Evolutionary conservation across 441 rosid genomes (phyloP).

Genomic region (Populus hybrid): DNA sequence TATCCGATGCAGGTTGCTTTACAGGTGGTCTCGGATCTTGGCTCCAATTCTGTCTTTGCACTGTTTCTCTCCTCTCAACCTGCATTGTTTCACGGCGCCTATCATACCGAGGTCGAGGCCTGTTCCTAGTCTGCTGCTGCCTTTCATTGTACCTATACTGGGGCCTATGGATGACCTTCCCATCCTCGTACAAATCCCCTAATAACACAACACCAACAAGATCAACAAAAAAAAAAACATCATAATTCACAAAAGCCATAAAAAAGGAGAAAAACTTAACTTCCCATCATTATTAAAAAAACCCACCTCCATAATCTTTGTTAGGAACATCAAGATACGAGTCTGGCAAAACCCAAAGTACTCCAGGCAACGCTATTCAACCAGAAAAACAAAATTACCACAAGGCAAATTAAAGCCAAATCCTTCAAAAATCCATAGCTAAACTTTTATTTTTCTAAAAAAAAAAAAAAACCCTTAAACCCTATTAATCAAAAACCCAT

Average conservation of each 20-base stretch:
- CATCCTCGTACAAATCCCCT: slow-evolving; percentile 86
- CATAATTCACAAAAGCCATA: background rate
- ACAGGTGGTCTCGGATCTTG: slow-evolving; percentile 18
- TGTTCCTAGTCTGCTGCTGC: slow-evolving; percentile 45
- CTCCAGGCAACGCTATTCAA: slow-evolving; percentile 69
- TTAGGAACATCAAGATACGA: slow-evolving; percentile 93
- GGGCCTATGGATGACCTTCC: slow-evolving; percentile 88
- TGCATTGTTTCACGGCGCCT: slow-evolving; percentile 70
- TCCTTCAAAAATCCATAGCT: slow-evolving; percentile 3
- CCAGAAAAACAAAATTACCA: slow-evolving; percentile 18
- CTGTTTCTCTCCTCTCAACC: slow-evolving; percentile 65
- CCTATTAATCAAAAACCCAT: background rate
- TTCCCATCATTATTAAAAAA: background rate
- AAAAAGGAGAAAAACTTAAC: background rate
- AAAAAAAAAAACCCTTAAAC: background rate
- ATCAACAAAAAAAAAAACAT: background rate
- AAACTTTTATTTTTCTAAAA: background rate
- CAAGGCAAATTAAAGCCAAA: background rate
- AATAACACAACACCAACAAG: slow-evolving; percentile 12
- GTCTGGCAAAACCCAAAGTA: slow-evolving; percentile 95
- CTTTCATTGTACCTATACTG: slow-evolving; percentile 63
- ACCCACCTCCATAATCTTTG: slow-evolving; percentile 94
- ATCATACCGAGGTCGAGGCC: slow-evolving; percentile 70
- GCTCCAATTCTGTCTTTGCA: slow-evolving; percentile 30
- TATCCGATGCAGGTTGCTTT: slow-evolving; percentile 20